Percentiles rank a stretch among this genome's conserved stretches.
These are phyloP conservation scores for Perkinsus marinus DNA, from an alignment of 169 alveolate genomes.

Conservation along the genomic window DNA sequence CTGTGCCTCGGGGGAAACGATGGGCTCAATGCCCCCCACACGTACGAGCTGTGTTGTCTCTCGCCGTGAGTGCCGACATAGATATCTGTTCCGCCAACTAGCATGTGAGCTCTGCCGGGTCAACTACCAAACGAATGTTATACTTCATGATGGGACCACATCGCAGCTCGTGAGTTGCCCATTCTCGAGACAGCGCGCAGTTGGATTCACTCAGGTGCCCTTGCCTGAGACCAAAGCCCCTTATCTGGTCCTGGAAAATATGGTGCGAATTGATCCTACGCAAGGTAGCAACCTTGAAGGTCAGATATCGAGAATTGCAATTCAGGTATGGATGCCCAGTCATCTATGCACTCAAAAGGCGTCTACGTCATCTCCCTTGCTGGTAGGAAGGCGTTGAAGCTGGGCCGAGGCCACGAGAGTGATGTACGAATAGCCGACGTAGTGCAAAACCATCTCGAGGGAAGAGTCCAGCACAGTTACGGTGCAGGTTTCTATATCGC, in stretches of 20 bases:
- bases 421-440: slow-evolving; percentile 81
- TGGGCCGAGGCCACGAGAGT: slow-evolving; percentile 89
- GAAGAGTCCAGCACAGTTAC: not conserved
- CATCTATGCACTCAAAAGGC: slow-evolving; percentile 44
- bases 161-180: not conserved
- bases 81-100: slow-evolving; percentile 46
- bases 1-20: slow-evolving; percentile 26
- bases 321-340: not conserved
- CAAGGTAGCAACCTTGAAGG: not conserved
- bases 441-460: slow-evolving; percentile 2
- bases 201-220: slow-evolving; percentile 42
- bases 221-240: slow-evolving; percentile 56
- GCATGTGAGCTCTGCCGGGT: slow-evolving; percentile 68
- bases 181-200: slow-evolving; percentile 35
- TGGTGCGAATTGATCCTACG: slow-evolving; percentile 15
- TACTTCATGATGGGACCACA: not conserved
- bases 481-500: slow-evolving; percentile 65
- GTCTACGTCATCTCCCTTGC: slow-evolving; percentile 56
- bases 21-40: not conserved
- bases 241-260: slow-evolving; percentile 52
- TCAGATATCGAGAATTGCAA: too few relatives aligned
- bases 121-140: slow-evolving; percentile 45
- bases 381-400: slow-evolving; percentile 48
- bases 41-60: slow-evolving; percentile 21
- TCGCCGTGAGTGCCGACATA: slow-evolving; percentile 29